A percentile compares a stretch with the other conserved stretches of the same genome.
Conservation (phyloP, 345 rosid species). For the Odontarrhena argentea region DNA sequence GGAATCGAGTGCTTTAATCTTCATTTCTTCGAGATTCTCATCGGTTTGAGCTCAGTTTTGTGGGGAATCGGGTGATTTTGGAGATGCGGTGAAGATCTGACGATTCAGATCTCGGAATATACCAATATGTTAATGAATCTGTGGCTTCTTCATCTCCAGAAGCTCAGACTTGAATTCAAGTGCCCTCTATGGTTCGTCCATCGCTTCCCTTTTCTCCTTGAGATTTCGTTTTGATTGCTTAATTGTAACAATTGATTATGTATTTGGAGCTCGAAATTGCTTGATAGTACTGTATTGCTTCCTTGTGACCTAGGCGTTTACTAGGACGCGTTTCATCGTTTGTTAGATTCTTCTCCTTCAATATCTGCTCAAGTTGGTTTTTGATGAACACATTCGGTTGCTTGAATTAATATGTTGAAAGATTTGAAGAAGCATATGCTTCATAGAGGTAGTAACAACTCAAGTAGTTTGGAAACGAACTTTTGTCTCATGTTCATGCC, state of each 20-base stretch:
- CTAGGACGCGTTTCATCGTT: conserved; percentile 10
- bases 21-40: too few species aligned
- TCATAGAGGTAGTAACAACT: neutral
- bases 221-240: neutral
- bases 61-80: too few species aligned
- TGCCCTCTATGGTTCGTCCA: conserved; percentile 80
- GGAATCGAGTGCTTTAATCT: too few species aligned
- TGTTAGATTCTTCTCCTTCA: neutral
- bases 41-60: too few species aligned
- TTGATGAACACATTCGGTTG: neutral
- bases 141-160: conserved; percentile 78
- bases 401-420: too few species aligned
- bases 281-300: conserved; percentile 61
- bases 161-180: conserved; percentile 81
- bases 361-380: neutral
- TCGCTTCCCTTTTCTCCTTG: neutral
- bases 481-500: neutral
- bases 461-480: neutral
- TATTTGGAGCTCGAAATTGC: conserved; percentile 58
- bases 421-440: conserved; percentile 5
- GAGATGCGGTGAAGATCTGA: too few species aligned
- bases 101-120: too few species aligned
- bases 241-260: conserved; percentile 1
- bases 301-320: conserved; percentile 58
- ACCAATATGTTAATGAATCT: conserved; percentile 53